Conservation (phyloP, 345 rosid species). For the Melaleuca alternifolia region DNA sequence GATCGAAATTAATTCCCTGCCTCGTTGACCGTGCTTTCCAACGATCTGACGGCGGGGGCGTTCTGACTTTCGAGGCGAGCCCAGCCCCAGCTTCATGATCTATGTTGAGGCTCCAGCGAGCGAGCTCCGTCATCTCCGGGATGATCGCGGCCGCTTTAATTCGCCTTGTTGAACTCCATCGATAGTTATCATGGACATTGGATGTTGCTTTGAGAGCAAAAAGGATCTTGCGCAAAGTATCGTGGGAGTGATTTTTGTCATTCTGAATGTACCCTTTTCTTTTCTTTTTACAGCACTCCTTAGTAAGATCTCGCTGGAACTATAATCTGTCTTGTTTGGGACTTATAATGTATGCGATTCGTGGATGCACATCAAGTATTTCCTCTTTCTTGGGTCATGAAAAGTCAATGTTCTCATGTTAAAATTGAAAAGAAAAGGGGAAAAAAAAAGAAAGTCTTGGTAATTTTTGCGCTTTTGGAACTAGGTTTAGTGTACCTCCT, state of each 20-base stretch:
- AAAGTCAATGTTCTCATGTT: neutral
- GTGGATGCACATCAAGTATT: rapidly evolving
- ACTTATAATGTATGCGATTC: neutral
- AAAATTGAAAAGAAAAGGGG: neutral
- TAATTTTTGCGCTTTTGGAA: neutral
- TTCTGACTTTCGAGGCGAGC: neutral
- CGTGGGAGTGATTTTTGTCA: neutral
- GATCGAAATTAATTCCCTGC: neutral
- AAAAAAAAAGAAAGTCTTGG: neutral
- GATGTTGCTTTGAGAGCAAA: neutral
- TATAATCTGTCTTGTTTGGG: too few species aligned
- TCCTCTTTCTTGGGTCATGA: neutral
- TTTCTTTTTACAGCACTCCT: neutral
- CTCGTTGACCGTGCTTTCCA: neutral
- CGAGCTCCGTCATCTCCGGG: neutral
- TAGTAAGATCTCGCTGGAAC: neutral
- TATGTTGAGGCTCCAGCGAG: neutral
- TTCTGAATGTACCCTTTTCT: neutral
- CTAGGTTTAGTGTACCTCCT: neutral
- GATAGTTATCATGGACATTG: neutral
- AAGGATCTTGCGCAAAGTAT: neutral
- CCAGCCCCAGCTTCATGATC: neutral
- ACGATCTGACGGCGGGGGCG: neutral
- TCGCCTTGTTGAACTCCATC: neutral
- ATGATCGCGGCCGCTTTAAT: neutral